Conservation (phyloP, 2,329 filamentous ascomycete species). For the Mycosphaerella sp. region DNA sequence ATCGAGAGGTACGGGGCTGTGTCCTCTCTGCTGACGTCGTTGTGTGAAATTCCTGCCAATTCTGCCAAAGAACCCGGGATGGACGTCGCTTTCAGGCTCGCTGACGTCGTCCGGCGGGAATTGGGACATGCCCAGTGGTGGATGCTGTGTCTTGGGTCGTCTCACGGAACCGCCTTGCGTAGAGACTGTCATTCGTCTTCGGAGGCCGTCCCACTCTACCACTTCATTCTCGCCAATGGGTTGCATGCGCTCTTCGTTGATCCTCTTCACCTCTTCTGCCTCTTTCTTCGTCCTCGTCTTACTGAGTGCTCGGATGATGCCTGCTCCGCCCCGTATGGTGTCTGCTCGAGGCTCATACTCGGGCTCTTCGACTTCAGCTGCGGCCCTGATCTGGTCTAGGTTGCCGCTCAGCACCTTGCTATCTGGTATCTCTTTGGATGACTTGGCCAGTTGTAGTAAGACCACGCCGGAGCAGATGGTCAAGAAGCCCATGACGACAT, state of each 20-base stretch:
- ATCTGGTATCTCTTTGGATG: slow-evolving; percentile 94
- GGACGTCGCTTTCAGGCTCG: slow-evolving; percentile 37
- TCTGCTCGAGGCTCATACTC: slow-evolving; percentile 95
- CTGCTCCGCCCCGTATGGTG: slow-evolving; percentile 83
- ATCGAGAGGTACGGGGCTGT: slow-evolving; percentile 34
- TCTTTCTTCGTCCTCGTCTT: slow-evolving; percentile 70
- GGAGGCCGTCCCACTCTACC: slow-evolving; percentile 87
- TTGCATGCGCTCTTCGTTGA: slow-evolving; percentile 75
- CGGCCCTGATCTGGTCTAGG: slow-evolving; percentile 88
- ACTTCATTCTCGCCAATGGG: slow-evolving; percentile 72
- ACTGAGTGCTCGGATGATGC: slow-evolving; percentile 79
- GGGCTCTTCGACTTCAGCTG: slow-evolving; percentile 91
- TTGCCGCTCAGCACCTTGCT: slow-evolving; percentile 87
- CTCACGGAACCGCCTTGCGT: slow-evolving; percentile 36
- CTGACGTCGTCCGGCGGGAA: slow-evolving; percentile 57
- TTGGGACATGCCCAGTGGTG: slow-evolving; percentile 79
- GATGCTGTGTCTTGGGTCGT: slow-evolving; percentile 54
- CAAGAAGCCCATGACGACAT: slow-evolving; percentile 87
- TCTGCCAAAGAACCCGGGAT: slow-evolving; percentile 45
- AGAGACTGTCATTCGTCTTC: slow-evolving; percentile 59
- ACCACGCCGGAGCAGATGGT: slow-evolving; percentile 91
- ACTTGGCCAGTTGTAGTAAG: slow-evolving; percentile 92
- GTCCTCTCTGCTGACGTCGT: slow-evolving; percentile 22
- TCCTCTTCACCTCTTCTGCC: slow-evolving; percentile 66
- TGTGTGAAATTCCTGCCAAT: slow-evolving; percentile 26